These are phyloP conservation scores for Actinomortierella wolfii DNA, from an alignment of 371 early-diverging fungal genomes.

Conservation along the genomic window DNA sequence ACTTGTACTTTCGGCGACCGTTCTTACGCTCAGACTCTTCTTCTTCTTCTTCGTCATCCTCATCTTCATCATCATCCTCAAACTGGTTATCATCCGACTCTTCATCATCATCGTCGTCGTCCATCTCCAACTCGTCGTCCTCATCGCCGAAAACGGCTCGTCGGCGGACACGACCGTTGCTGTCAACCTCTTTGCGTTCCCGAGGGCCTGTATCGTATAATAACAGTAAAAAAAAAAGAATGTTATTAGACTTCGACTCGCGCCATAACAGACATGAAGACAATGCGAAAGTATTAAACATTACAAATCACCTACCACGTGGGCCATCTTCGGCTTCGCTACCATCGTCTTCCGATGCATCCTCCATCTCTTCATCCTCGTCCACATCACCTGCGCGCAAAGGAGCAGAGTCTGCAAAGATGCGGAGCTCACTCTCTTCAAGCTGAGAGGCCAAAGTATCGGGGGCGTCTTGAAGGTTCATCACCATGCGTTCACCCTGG, in stretches of 20 bases:
- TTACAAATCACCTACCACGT: too few relatives aligned
- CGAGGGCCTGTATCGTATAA: constrained; percentile 32
- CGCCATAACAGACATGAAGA: too few relatives aligned
- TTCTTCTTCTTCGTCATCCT: constrained; percentile 49
- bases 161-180: constrained; percentile 59
- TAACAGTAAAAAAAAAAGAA: background rate
- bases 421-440: constrained; percentile 73
- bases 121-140: constrained; percentile 48
- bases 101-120: constrained; percentile 49
- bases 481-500: constrained; percentile 91
- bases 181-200: constrained; percentile 52
- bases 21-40: constrained; percentile 42
- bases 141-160: constrained; percentile 63
- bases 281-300: too few relatives aligned
- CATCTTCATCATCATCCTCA: constrained; percentile 52
- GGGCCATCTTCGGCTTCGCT: constrained; percentile 30
- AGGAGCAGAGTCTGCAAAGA: constrained; percentile 82
- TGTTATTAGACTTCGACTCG: too few relatives aligned
- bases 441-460: constrained; percentile 81
- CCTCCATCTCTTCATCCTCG: constrained; percentile 24
- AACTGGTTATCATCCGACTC: constrained; percentile 46
- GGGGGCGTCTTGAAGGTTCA: constrained; percentile 85
- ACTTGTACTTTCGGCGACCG: constrained; percentile 45
- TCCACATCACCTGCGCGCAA: constrained; percentile 67
- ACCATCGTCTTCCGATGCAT: constrained; percentile 45